Conservation (phyloP, 352 stramenopile species). For the Phytophthora pistaciae region DNA sequence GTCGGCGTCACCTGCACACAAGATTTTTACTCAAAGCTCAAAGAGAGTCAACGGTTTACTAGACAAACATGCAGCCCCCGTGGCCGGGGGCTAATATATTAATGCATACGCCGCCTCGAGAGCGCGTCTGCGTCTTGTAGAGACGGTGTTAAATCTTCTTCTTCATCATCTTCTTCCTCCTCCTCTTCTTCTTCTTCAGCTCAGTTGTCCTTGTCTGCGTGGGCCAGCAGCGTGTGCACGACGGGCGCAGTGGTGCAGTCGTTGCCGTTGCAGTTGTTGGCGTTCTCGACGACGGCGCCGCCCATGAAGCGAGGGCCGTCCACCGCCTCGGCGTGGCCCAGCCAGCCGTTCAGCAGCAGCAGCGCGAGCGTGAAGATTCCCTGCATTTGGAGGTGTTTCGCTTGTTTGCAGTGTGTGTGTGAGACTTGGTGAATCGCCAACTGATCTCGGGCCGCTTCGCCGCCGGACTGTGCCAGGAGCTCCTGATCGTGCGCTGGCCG, state of each 20-base stretch:
- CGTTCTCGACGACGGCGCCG: slow-evolving; percentile 27
- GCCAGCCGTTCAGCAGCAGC: slow-evolving; percentile 43
- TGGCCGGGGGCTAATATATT: slow-evolving; percentile 24
- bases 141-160: slow-evolving; percentile 5
- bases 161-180: background rate
- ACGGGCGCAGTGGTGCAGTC: slow-evolving; percentile 13
- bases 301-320: slow-evolving; percentile 19
- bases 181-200: background rate
- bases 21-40: too few relatives aligned
- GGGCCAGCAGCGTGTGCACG: slow-evolving; percentile 30
- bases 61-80: background rate
- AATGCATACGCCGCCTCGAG: slow-evolving; percentile 26
- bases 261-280: slow-evolving; percentile 15
- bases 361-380: slow-evolving; percentile 55
- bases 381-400: slow-evolving; percentile 31
- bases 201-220: slow-evolving; percentile 18
- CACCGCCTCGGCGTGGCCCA: slow-evolving; percentile 16
- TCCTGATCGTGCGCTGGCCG: slow-evolving; percentile 23
- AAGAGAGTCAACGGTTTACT: background rate
- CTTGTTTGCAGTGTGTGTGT: too few relatives aligned
- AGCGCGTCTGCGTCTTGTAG: background rate
- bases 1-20: background rate
- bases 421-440: slow-evolving; percentile 20
- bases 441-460: slow-evolving; percentile 10
- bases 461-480: background rate